These are phyloP conservation scores for Exophiala phaeomuriformis DNA, from an alignment of 2,329 filamentous ascomycete genomes.

Conservation along the genomic window DNA sequence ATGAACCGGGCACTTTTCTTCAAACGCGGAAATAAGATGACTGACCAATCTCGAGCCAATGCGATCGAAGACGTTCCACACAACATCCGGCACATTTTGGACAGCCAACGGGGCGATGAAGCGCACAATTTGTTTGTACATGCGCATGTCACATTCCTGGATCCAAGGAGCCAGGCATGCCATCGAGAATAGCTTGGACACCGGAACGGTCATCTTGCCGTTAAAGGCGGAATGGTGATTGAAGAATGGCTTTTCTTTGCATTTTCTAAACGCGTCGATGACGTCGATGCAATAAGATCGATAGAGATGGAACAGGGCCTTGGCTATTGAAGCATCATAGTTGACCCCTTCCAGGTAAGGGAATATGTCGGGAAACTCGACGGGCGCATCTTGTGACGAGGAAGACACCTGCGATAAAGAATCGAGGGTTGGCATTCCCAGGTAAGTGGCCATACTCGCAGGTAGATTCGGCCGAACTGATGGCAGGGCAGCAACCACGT, in stretches of 20 bases:
- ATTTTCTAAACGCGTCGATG: constrained; percentile 90
- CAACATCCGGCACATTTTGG: constrained; percentile 81
- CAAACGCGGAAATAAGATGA: constrained; percentile 79
- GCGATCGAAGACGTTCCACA: constrained; percentile 77
- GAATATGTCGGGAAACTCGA: constrained; percentile 79
- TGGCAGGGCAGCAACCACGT: constrained; percentile 25
- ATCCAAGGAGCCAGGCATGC: constrained; percentile 83
- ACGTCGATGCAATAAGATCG: constrained; percentile 91
- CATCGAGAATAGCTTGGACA: constrained; percentile 83
- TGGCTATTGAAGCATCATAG: constrained; percentile 80
- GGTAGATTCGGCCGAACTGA: constrained; percentile 29
- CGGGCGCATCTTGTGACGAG: constrained; percentile 58
- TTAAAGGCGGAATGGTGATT: constrained; percentile 92
- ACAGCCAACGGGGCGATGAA: constrained; percentile 83
- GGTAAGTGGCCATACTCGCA: constrained; percentile 42
- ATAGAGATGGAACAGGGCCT: constrained; percentile 79
- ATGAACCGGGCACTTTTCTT: constrained; percentile 73
- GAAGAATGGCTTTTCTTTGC: constrained; percentile 94
- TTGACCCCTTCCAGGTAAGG: constrained; percentile 58
- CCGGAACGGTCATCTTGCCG: constrained; percentile 90
- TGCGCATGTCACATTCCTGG: constrained; percentile 85
- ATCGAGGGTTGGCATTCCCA: constrained; percentile 23
- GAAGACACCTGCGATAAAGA: constrained; percentile 44
- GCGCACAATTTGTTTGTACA: constrained; percentile 95
- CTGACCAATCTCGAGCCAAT: constrained; percentile 74